Evolutionary conservation across 2,329 filamentous ascomycete genomes (phyloP), one percentile per base, ranked within the genome.

Genomic region (Aureobasidium pullulans): DNA sequence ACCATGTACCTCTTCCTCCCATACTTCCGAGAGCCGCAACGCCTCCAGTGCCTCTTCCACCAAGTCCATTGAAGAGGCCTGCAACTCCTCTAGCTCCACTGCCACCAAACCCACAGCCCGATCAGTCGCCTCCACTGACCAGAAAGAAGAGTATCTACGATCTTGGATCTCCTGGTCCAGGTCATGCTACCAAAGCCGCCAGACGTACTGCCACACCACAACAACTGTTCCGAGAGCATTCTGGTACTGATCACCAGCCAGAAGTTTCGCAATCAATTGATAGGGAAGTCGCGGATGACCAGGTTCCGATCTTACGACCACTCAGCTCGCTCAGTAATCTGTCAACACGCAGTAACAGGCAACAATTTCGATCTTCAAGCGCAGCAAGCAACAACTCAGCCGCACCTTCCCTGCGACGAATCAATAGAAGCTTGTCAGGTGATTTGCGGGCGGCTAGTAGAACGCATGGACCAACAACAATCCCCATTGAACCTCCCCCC

Each of bases 371-470:
- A 70, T 82, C 88, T 72, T 82, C 86, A 64, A 89, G 85, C 71
- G 72, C 79, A 63, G 69, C 76, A 64, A 85, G 79, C 72, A 77
- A 80, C 61, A 76, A 79, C 63, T 83, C 79, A 68, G 75, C 78
- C 64, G 87, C 86, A 61, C 87, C 87, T 64, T 85, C 87, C 49
- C 81, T 94, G 62, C 83, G 90, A 68, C 84, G 89, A 64, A 81
- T 83, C 63, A 84, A 86, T 66, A 78, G 81, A 52, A 81, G 79
- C 71, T 70, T 86, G 72, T 92, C 88, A 80, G 86, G 88, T 73
- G 89, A 95, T 79, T 79, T 95, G 67, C 78, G 87, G 75, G 83
- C 82, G 66, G 83, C 84, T 66, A 84, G 84, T 74, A 82, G 82
- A 80, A 81, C 78, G 76, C 31, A 31, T 32, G 75, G 77, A 65